A percentile compares a stretch with the other conserved stretches of the same genome.
phyloP scores from a whole-genome alignment of 768 basidiomycete genomes.

The Rhodosporidiobolus sp. region DNA sequence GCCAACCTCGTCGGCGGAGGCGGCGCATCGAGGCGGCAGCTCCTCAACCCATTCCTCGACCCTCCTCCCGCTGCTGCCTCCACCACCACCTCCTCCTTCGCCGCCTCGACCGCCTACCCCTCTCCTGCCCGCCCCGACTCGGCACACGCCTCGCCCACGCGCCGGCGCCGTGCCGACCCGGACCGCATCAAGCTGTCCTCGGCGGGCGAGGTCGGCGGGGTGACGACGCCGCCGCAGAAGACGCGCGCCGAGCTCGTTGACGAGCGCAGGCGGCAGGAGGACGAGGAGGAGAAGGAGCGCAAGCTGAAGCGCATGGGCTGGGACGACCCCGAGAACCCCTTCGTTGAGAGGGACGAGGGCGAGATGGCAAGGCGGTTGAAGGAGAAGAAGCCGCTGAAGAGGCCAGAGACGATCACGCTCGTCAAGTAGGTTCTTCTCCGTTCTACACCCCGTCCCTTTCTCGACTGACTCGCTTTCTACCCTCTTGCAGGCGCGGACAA shows the following conservation, averaged over 20 bases:
- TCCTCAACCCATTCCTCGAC: slow-evolving; percentile 32
- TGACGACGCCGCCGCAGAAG: slow-evolving; percentile 21
- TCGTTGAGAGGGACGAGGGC: slow-evolving; percentile 29
- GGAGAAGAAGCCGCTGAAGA: slow-evolving; percentile 7
- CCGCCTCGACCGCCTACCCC: not conserved
- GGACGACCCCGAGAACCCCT: slow-evolving; percentile 36
- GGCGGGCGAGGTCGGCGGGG: not conserved
- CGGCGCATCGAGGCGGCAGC: slow-evolving; percentile 17
- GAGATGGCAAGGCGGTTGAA: slow-evolving; percentile 3
- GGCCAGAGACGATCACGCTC: slow-evolving; percentile 35
- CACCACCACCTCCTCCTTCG: not conserved
- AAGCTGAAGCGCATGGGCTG: slow-evolving; percentile 20
- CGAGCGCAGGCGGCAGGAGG: not conserved
- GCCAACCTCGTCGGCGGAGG: slow-evolving; percentile 15
- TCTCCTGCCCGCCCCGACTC: slow-evolving; percentile 3
- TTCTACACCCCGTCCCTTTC: not conserved
- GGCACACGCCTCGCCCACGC: not conserved
- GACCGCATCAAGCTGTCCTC: slow-evolving; percentile 24
- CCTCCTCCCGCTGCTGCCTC: slow-evolving; percentile 10
- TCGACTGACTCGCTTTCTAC: not conserved
- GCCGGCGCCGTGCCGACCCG: slow-evolving; percentile 17
- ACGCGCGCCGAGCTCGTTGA: slow-evolving; percentile 1
- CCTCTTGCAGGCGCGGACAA: slow-evolving; percentile 25
- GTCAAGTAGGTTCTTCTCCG: slow-evolving; percentile 22
- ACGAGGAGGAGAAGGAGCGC: not conserved